Conservation (phyloP, 768 basidiomycete genomes). For the Serpula lacrymans region DNA sequence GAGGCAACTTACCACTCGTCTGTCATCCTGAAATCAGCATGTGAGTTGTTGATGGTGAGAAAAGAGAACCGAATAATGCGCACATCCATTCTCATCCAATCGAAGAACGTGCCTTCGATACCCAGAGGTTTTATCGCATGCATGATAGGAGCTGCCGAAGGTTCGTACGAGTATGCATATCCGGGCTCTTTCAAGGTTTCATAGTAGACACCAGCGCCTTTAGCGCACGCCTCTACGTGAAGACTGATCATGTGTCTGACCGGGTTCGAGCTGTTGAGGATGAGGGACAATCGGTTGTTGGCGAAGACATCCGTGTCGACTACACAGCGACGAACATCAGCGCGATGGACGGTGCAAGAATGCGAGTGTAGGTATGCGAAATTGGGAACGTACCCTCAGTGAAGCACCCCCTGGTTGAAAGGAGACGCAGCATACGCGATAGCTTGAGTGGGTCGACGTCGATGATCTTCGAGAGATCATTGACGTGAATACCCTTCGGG, state of each 20-base stretch:
- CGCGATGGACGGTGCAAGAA: neutral
- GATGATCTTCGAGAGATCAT: slow-evolving; percentile 20
- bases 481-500: slow-evolving; percentile 28
- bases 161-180: slow-evolving; percentile 15
- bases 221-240: slow-evolving; percentile 14
- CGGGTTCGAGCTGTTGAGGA: slow-evolving; percentile 21
- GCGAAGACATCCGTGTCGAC: slow-evolving; percentile 28
- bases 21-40: slow-evolving; percentile 12
- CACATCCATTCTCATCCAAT: slow-evolving; percentile 21
- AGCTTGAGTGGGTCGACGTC: slow-evolving; percentile 25
- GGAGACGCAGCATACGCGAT: slow-evolving; percentile 24
- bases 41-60: neutral
- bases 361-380: neutral
- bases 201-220: slow-evolving; percentile 18
- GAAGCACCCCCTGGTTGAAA: slow-evolving; percentile 27
- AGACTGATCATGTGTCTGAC: slow-evolving; percentile 15
- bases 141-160: slow-evolving; percentile 19
- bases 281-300: slow-evolving; percentile 33
- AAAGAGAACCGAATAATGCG: neutral
- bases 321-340: slow-evolving; percentile 7
- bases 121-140: slow-evolving; percentile 15
- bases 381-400: slow-evolving; percentile 22
- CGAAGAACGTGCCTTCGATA: slow-evolving; percentile 19
- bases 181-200: slow-evolving; percentile 24
- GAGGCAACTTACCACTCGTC: slow-evolving; percentile 14